Base-by-base conservation (phyloP, 176 grass and related monocot genomes). In the Zizania latifolia region DNA sequence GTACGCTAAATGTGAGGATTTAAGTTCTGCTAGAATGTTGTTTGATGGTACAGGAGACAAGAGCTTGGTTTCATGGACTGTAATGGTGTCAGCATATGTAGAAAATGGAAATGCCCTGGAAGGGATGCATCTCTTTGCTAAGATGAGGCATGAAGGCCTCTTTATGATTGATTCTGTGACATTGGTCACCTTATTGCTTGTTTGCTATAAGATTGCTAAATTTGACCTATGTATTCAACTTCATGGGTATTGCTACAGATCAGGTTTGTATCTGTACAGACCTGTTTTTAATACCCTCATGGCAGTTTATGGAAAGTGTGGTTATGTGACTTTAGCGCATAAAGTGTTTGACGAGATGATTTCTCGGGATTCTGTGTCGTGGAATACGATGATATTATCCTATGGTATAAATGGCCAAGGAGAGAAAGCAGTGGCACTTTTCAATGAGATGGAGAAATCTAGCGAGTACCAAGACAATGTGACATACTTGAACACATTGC, bases 361-460 rank as follows among this genome's bases (percentile, higher is more conserved):
- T 74, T 75, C 23, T 68, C 56, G 62, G 39, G 71, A 79, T 82
- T 64, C 45, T 27, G 81, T 93, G 67, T 87, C 91, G 0, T 93
- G 91, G 91, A 93, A 90, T 82, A 71, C 87, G 67, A 82, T 93
- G 87, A 87, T 93, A 81, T 78, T 87, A 62, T 90, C 84, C 35
- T 87, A 87, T 62, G 91, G 87, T 74, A 76, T 90, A 85, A 85
- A 90, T 79, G 77, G 91, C 54, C 77, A 85, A 68, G 91, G 91
- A 62, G 71, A 76, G 65, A 66, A 81, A 68, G 87, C 91, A 32
- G 16, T 93, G 58, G 10, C 62, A 58, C 78, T 93, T 71, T 90
- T 85, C 56, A 16, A 87, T 78, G 85, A 79, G 17, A 87, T 90
- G 91, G 79, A 71, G 46, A 75, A 90, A 62, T 83, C 34, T 59